Evolutionary conservation across 345 rosid species (phyloP).

Genomic region (Eucalyptus rudis): DNA sequence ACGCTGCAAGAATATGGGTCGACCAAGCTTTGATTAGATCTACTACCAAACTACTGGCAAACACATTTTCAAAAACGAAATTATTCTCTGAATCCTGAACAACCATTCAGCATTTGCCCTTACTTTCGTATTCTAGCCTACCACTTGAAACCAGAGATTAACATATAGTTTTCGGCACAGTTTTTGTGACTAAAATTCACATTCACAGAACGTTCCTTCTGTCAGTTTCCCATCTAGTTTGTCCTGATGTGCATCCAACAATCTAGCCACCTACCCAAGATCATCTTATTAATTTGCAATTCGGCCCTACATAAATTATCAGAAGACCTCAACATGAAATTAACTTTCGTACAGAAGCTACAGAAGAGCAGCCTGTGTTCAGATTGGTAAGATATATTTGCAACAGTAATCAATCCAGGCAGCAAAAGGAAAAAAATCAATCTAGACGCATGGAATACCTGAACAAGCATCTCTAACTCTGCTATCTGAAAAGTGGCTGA

Average conservation of each 20-base stretch:
- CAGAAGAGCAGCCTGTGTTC: background rate
- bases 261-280: background rate
- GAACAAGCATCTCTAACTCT: slow-evolving; percentile 24
- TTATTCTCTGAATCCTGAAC: background rate
- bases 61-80: background rate
- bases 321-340: background rate
- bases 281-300: background rate
- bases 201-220: background rate
- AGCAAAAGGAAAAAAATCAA: background rate
- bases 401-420: background rate
- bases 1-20: slow-evolving; percentile 14
- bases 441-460: slow-evolving; percentile 10
- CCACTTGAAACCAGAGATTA: background rate
- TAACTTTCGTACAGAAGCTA: background rate
- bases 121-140: background rate
- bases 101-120: background rate
- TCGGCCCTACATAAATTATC: background rate
- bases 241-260: background rate
- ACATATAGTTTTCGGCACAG: background rate
- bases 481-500: slow-evolving; percentile 23
- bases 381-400: background rate
- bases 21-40: background rate
- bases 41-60: background rate
- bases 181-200: background rate
- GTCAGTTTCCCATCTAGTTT: background rate